A percentile compares a stretch with the other conserved stretches of the same genome.
Evolutionary conservation across 2,329 filamentous ascomycete species (phyloP).

Genomic region (Drechmeria coniospora): DNA sequence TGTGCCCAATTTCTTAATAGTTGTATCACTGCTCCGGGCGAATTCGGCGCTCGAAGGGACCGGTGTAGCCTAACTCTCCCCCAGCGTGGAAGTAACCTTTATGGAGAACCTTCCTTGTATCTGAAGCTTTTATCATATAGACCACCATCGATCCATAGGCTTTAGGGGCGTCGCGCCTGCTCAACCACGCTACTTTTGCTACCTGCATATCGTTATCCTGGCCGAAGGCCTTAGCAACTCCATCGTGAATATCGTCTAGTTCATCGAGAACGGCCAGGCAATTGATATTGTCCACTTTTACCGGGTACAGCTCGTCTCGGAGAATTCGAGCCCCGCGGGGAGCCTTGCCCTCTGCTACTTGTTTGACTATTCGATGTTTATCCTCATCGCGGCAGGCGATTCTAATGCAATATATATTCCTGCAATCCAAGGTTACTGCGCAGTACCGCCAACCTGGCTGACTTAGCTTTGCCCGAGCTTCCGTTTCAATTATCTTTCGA

Average conservation of each 20-base stretch:
- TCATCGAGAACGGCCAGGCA: constrained; percentile 8
- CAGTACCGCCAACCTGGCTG: neutral
- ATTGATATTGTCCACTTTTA: constrained; percentile 11
- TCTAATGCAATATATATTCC: neutral
- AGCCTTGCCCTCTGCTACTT: neutral
- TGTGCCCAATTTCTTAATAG: constrained; percentile 13
- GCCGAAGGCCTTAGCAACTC: constrained; percentile 6
- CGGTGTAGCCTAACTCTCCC: constrained; percentile 8
- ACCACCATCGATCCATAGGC: constrained; percentile 11
- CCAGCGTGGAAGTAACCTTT: constrained; percentile 10
- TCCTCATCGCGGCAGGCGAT: neutral
- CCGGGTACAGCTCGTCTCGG: constrained; percentile 7
- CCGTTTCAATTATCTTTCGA: neutral
- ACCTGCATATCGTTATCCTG: constrained; percentile 10
- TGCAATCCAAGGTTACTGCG: too few relatives aligned
- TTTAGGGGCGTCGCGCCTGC: constrained; percentile 8
- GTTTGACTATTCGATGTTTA: neutral
- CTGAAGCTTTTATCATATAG: constrained; percentile 7
- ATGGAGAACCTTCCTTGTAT: constrained; percentile 6
- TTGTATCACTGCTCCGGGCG: constrained; percentile 14
- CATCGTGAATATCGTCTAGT: constrained; percentile 4
- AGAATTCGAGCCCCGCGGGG: neutral
- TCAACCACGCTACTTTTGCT: constrained; percentile 11
- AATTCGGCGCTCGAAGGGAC: constrained; percentile 8
- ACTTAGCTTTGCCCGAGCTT: neutral